These are phyloP conservation scores for Hypoxylon fragiforme DNA, from an alignment of 495 filamentous ascomycete species.

Conservation along the genomic window DNA sequence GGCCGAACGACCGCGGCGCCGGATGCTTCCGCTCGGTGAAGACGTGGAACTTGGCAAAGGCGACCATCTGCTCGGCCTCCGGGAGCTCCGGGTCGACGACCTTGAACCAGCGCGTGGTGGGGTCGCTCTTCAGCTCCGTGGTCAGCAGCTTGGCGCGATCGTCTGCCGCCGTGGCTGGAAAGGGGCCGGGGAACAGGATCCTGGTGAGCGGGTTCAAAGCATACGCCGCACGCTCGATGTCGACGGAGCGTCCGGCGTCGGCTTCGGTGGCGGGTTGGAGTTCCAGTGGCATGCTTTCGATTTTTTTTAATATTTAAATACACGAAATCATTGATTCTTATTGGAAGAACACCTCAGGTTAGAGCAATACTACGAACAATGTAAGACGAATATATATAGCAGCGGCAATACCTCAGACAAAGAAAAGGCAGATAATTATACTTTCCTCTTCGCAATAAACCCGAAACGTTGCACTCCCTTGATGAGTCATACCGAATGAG, in stretches of 20 bases:
- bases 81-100: slow-evolving; percentile 38
- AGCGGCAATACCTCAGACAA: too few species aligned
- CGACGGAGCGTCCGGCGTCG: slow-evolving; percentile 35
- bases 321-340: too few species aligned
- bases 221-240: slow-evolving; percentile 41
- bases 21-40: slow-evolving; percentile 23
- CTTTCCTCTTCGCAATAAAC: too few species aligned
- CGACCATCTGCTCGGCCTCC: slow-evolving; percentile 34
- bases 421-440: too few species aligned
- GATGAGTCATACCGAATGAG: too few species aligned
- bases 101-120: slow-evolving; percentile 38
- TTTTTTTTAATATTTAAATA: too few species aligned
- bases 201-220: slow-evolving; percentile 35
- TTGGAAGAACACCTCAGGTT: too few species aligned
- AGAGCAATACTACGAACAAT: too few species aligned
- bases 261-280: slow-evolving; percentile 34
- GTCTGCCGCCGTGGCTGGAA: slow-evolving; percentile 28
- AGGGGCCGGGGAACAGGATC: slow-evolving; percentile 42
- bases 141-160: slow-evolving; percentile 26
- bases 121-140: slow-evolving; percentile 17
- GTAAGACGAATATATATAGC: too few species aligned
- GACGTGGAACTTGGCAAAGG: slow-evolving; percentile 43
- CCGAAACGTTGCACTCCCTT: too few species aligned
- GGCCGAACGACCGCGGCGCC: slow-evolving; percentile 23
- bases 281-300: slow-evolving; percentile 36